These are phyloP conservation scores for Leucosporidium creatinivorum DNA, from an alignment of 768 basidiomycete species.

Conservation along the genomic window DNA sequence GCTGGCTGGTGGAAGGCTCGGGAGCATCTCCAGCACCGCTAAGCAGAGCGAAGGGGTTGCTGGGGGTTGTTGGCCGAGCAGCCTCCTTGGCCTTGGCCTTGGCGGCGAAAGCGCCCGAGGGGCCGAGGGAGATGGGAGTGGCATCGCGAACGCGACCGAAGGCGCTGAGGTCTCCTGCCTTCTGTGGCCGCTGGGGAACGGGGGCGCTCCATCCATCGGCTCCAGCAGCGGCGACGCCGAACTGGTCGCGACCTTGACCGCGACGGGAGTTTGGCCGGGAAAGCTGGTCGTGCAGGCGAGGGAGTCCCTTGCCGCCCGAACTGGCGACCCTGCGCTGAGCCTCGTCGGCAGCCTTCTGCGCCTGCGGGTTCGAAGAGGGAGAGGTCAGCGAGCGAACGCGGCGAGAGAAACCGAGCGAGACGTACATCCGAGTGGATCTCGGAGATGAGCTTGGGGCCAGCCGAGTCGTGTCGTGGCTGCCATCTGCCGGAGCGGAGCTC, in stretches of 20 bases:
- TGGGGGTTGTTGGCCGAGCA: slow-evolving; percentile 49
- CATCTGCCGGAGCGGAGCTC: slow-evolving; percentile 80
- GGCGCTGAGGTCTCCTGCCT: slow-evolving; percentile 76
- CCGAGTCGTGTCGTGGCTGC: slow-evolving; percentile 61
- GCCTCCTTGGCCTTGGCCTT: slow-evolving; percentile 60
- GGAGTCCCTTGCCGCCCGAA: slow-evolving; percentile 42
- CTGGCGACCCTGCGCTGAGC: slow-evolving; percentile 55
- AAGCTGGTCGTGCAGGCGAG: slow-evolving; percentile 43
- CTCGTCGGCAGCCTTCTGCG: slow-evolving; percentile 65
- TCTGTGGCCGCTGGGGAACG: slow-evolving; percentile 54
- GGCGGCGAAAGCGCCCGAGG: slow-evolving; percentile 71
- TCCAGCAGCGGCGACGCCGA: slow-evolving; percentile 53
- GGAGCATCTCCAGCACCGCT: slow-evolving; percentile 47
- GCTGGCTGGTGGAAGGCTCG: slow-evolving; percentile 44
- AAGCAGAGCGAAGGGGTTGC: slow-evolving; percentile 49
- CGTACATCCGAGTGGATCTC: slow-evolving; percentile 78
- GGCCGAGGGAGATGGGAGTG: slow-evolving; percentile 66
- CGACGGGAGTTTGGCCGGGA: slow-evolving; percentile 85
- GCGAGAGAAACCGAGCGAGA: slow-evolving; percentile 26
- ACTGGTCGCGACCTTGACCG: slow-evolving; percentile 57
- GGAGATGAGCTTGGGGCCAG: slow-evolving; percentile 78
- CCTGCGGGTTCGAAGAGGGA: slow-evolving; percentile 45
- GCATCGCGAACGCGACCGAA: slow-evolving; percentile 79
- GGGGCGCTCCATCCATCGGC: slow-evolving; percentile 78
- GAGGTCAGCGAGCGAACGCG: slow-evolving; percentile 3